Base-by-base conservation (phyloP, 2,329 filamentous ascomycete genomes). In the Epichloe sibirici region DNA sequence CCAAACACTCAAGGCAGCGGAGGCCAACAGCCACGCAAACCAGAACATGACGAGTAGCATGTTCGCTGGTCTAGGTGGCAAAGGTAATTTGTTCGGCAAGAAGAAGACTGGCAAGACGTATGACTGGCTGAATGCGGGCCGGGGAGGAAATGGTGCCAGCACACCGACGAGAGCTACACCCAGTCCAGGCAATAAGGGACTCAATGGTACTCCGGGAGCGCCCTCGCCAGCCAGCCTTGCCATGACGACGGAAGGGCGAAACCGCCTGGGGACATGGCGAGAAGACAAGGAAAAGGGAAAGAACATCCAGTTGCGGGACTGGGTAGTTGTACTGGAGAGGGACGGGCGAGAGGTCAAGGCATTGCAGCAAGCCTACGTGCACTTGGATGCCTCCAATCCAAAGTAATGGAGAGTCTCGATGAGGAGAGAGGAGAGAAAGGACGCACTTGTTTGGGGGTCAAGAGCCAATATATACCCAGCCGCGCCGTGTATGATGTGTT, bases 1-100 rank as follows among this genome's bases (percentile, higher is more conserved):
- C 57, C 77, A 85, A 58, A 79, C 82, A n/a, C 84, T 88, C 55
- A 88, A 86, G 60, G 79, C 84, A 23, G 86, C 82, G 0, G 88
- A 94, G 62, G 85, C 85, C 17, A 84, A 84, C 54, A 86, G 85
- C 58, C 89, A 91, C 58, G 82, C 83, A 23, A 86, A 85, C 57
- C 89, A 91, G 28, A 95, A 96, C 64, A 77, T 82, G 52, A 95
- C 90, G 0, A 88, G 88, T 51, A 83, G 81, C 56, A 79, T 89
- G 72, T 88, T 88, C 56, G 71, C 74, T 0, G 75, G 78, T 1
- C 77, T 90, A 44, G 85, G 85, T 52, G 76, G 78, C 61, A 77
- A 79, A 65, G 79, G 80, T 4, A 69, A 71, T 15, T 61, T 77
- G 1, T 77, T 77, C 54, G 74, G 77, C 50, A 80, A 79, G 59